Evolutionary conservation across 1,284 basidiomycete genomes (phyloP).

Genomic region (Austroboletus niveus): DNA sequence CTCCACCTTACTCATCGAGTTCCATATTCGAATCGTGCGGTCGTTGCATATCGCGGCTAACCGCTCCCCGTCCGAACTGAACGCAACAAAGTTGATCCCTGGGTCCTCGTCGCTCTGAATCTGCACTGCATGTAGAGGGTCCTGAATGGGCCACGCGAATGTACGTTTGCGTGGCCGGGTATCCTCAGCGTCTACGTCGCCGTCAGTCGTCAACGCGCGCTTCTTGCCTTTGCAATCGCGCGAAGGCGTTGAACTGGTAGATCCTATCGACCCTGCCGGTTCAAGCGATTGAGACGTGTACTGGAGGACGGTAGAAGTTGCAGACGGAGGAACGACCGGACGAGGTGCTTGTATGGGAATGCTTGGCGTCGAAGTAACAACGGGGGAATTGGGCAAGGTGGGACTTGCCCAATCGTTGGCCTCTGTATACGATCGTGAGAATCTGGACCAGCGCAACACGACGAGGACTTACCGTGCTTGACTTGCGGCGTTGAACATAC

Average conservation of each 20-base stretch:
- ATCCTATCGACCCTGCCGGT: constrained; percentile 5
- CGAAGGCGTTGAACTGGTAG: constrained; percentile 28
- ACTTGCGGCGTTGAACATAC: constrained; percentile 25
- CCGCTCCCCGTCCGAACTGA: constrained; percentile 46
- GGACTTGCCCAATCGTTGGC: constrained; percentile 25
- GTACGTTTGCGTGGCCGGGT: constrained; percentile 33
- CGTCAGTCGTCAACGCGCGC: constrained; percentile 24
- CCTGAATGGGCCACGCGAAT: constrained; percentile 42
- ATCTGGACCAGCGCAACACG: not conserved
- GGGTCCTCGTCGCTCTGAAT: constrained; percentile 45
- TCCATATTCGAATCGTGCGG: constrained; percentile 57
- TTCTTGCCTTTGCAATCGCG: constrained; percentile 32
- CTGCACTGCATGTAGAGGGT: constrained; percentile 33
- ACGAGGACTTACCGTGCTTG: constrained; percentile 26
- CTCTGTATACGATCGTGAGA: constrained; percentile 13
- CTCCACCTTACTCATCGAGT: constrained; percentile 25
- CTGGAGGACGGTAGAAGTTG: constrained; percentile 23
- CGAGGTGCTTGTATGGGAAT: constrained; percentile 31
- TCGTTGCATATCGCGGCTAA: constrained; percentile 57
- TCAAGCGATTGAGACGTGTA: constrained; percentile 21
- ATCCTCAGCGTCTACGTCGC: constrained; percentile 23
- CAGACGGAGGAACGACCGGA: constrained; percentile 21
- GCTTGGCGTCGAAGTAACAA: constrained; percentile 12
- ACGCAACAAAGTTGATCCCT: constrained; percentile 42
- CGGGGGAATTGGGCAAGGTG: constrained; percentile 16